phyloP scores from a whole-genome alignment of 1,284 basidiomycete genomes.

The Kalmanozyma brasiliensis region DNA sequence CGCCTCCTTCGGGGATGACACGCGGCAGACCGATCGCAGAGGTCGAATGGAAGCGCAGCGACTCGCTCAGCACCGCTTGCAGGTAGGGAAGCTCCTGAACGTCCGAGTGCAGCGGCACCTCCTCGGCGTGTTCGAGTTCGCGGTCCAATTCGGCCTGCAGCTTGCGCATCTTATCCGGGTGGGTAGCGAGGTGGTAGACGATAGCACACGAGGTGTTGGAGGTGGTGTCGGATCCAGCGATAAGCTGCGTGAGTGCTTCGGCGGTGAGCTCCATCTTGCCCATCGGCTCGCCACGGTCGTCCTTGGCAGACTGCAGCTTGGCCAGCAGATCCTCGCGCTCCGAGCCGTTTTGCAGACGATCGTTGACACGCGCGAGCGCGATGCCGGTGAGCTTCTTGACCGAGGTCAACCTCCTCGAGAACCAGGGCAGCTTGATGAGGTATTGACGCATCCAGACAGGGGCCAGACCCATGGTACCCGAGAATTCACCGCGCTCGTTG shows the following conservation, averaged over 20 bases:
- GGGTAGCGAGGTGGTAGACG: slow-evolving; percentile 80
- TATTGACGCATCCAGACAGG: slow-evolving; percentile 72
- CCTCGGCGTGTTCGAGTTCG: slow-evolving; percentile 48
- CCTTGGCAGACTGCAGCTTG: slow-evolving; percentile 80
- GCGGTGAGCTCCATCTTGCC: slow-evolving; percentile 83
- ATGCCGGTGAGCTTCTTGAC: slow-evolving; percentile 74
- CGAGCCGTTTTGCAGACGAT: slow-evolving; percentile 73
- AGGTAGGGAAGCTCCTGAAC: slow-evolving; percentile 69
- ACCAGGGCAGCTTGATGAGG: slow-evolving; percentile 73
- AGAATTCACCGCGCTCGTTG: slow-evolving; percentile 88
- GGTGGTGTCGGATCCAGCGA: slow-evolving; percentile 72
- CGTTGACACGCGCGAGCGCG: slow-evolving; percentile 82
- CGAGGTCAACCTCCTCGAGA: slow-evolving; percentile 75
- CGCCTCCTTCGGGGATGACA: slow-evolving; percentile 50
- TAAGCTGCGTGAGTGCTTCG: slow-evolving; percentile 83
- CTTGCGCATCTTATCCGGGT: slow-evolving; percentile 76
- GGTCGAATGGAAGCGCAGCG: slow-evolving; percentile 81
- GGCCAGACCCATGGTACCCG: slow-evolving; percentile 82
- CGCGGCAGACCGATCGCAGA: slow-evolving; percentile 76
- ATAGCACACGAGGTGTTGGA: slow-evolving; percentile 70
- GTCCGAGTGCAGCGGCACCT: slow-evolving; percentile 53
- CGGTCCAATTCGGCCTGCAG: slow-evolving; percentile 84
- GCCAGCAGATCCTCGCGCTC: slow-evolving; percentile 80
- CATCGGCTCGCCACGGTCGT: slow-evolving; percentile 82
- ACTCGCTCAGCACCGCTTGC: slow-evolving; percentile 84